Evolutionary conservation across 306 rosid genomes (phyloP).

Genomic region (Geum urbanum): DNA sequence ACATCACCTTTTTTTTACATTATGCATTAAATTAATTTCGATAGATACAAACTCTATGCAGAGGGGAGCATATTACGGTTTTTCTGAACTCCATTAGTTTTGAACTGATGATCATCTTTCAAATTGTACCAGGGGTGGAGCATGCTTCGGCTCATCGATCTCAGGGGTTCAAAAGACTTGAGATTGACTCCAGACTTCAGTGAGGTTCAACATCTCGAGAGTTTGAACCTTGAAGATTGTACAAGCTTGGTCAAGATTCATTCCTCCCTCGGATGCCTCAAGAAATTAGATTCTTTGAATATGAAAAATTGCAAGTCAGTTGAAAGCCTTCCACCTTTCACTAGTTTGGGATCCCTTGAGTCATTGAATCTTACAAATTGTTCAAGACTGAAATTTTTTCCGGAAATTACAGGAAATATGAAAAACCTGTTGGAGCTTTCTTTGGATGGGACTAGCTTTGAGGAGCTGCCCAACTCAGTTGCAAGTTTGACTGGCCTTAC

Average conservation of each 20-base stretch:
- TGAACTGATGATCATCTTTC: not conserved
- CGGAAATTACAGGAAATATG: not conserved
- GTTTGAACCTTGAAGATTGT: constrained; percentile 14
- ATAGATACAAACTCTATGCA: no score
- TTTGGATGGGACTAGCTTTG: not conserved
- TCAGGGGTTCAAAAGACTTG: not conserved
- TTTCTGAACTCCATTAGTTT: not conserved
- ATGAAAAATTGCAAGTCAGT: constrained; percentile 3
- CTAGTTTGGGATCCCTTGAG: not conserved
- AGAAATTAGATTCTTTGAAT: not conserved
- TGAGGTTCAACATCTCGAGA: constrained; percentile 3
- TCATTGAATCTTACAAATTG: constrained; percentile 12
- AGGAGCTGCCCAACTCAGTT: not conserved
- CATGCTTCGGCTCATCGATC: not conserved
- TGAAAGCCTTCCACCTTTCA: constrained; percentile 4
- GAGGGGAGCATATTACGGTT: not conserved
- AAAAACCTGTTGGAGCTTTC: not conserved
- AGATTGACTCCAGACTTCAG: not conserved
- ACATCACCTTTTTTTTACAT: no score
- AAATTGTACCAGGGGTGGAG: not conserved
- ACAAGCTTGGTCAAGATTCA: constrained; percentile 17
- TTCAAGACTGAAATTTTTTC: constrained; percentile 6
- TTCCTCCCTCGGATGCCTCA: constrained; percentile 8
- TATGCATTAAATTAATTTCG: no score
- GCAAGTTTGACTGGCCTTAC: constrained; percentile 6